A percentile compares a stretch with the other conserved stretches of the same genome.
Conservation (phyloP, 345 rosid genomes). For the Salix dunnii region DNA sequence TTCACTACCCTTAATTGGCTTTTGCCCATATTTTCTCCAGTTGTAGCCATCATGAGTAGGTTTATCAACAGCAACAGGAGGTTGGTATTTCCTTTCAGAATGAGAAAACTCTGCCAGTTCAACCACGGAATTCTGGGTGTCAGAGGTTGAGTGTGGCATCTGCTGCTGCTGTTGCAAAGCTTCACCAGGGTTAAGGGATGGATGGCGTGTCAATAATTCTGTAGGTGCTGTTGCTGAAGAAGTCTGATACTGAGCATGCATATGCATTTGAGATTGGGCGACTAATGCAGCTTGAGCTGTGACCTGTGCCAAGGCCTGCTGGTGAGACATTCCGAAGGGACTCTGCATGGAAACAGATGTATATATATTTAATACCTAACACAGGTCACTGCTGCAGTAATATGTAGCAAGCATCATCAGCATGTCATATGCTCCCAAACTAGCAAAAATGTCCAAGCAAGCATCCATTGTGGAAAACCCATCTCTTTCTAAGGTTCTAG, state of each 20-base stretch:
- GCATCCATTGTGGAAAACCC: neutral
- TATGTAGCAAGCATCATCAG: neutral
- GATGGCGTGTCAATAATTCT: slow-evolving; percentile 27
- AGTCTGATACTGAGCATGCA: slow-evolving; percentile 40
- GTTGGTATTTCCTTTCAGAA: slow-evolving; percentile 53
- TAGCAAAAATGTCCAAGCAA: neutral
- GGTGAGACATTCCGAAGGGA: slow-evolving; percentile 80
- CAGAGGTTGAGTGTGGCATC: slow-evolving; percentile 38
- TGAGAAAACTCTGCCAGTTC: slow-evolving; percentile 49
- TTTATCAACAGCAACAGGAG: slow-evolving; percentile 56
- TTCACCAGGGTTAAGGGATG: slow-evolving; percentile 35
- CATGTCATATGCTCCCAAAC: neutral
- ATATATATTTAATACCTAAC: slow-evolving; percentile 14
- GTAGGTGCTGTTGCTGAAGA: slow-evolving; percentile 17
- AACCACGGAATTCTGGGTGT: slow-evolving; percentile 31
- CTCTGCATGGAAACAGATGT: slow-evolving; percentile 45
- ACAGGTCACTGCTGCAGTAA: neutral
- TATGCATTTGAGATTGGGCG: slow-evolving; percentile 39
- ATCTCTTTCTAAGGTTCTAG: slow-evolving; percentile 7
- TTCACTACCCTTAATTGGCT: slow-evolving; percentile 91
- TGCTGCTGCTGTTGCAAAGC: slow-evolving; percentile 40
- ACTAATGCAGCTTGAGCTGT: slow-evolving; percentile 67
- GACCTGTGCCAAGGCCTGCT: slow-evolving; percentile 75
- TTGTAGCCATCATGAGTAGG: slow-evolving; percentile 91
- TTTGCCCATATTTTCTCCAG: slow-evolving; percentile 97